phyloP scores from a whole-genome alignment of 208 protist species.

The Blechomonas ayalai region DNA sequence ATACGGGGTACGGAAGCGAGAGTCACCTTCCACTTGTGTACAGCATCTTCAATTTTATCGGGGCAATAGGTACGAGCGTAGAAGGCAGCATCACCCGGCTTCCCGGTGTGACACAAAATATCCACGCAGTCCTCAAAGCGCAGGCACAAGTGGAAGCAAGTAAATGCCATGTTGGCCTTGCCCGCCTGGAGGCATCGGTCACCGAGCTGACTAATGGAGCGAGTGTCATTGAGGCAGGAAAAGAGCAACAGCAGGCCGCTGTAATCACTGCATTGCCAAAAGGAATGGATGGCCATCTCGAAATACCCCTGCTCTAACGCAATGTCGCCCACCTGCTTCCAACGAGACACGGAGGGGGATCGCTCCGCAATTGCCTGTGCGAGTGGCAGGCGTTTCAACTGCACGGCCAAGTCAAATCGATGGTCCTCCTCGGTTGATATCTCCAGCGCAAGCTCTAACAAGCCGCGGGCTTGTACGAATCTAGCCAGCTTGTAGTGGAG shows the following conservation, averaged over 20 bases:
- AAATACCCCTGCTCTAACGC: constrained; percentile 73
- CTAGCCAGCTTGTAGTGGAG: constrained; percentile 88
- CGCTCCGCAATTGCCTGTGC: constrained; percentile 73
- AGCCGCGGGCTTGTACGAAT: constrained; percentile 92
- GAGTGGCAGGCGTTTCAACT: constrained; percentile 71
- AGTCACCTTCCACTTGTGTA: constrained; percentile 86
- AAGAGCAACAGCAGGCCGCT: constrained; percentile 79
- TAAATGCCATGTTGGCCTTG: constrained; percentile 93
- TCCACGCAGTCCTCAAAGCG: constrained; percentile 80
- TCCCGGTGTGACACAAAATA: constrained; percentile 74
- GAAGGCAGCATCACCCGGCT: constrained; percentile 92
- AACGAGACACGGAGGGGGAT: constrained; percentile 70
- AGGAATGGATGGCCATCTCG: constrained; percentile 72
- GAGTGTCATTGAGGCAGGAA: constrained; percentile 52
- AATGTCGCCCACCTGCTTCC: constrained; percentile 94
- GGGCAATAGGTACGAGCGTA: constrained; percentile 95
- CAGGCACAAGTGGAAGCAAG: constrained; percentile 80
- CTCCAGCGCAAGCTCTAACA: constrained; percentile 89
- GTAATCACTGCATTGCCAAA: constrained; percentile 50
- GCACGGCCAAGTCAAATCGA: constrained; percentile 92
- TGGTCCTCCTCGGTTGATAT: constrained; percentile 94
- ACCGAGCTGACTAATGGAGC: constrained; percentile 67
- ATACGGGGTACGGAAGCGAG: constrained; percentile 70
- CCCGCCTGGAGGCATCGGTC: constrained; percentile 47
- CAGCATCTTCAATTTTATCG: constrained; percentile 52